Evolutionary conservation across 148 eudicot species (phyloP).

Genomic region (Spergularia marina): DNA sequence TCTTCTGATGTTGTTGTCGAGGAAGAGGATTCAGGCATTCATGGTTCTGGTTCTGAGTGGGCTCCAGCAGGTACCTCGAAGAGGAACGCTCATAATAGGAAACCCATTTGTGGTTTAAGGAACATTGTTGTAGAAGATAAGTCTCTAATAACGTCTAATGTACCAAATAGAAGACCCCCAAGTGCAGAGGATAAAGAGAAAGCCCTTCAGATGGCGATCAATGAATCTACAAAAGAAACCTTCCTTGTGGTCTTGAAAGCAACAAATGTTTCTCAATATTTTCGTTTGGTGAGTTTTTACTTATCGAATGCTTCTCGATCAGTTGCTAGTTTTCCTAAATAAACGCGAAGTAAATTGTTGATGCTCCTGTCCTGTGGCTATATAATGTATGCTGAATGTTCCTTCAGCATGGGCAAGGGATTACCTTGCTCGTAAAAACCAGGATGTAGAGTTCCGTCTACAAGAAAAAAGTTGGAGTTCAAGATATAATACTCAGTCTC

Average conservation of each 20-base stretch:
- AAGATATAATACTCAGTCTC: not conserved
- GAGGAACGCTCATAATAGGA: slow-evolving; percentile 15
- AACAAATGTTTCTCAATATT: not conserved
- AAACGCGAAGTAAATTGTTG: not conserved
- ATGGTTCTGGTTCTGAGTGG: slow-evolving; percentile 2
- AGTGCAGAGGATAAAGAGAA: slow-evolving; percentile 8
- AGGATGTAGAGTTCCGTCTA: slow-evolving; percentile 15
- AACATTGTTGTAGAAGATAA: not conserved
- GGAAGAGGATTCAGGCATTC: slow-evolving; percentile 10
- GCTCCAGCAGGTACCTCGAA: slow-evolving; percentile 7
- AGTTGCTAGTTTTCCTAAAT: not conserved
- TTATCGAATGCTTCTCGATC: not conserved
- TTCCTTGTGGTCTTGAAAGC: slow-evolving; percentile 17
- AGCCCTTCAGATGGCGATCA: slow-evolving; percentile 1
- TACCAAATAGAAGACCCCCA: slow-evolving; percentile 3
- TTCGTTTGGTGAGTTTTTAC: slow-evolving; percentile 18
- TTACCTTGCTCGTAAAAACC: slow-evolving; percentile 12
- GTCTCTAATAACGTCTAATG: not conserved
- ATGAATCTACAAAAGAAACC: slow-evolving; percentile 5
- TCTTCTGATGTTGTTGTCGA: slow-evolving; percentile 1
- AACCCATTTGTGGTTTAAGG: not conserved
- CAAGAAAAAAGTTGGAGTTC: slow-evolving; percentile 22
- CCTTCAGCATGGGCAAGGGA: slow-evolving; percentile 13
- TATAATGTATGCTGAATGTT: slow-evolving; percentile 13
- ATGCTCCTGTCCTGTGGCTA: no score